Evolutionary conservation across 2,329 filamentous ascomycete species (phyloP).

Genomic region (Leptographium wingfieldii): DNA sequence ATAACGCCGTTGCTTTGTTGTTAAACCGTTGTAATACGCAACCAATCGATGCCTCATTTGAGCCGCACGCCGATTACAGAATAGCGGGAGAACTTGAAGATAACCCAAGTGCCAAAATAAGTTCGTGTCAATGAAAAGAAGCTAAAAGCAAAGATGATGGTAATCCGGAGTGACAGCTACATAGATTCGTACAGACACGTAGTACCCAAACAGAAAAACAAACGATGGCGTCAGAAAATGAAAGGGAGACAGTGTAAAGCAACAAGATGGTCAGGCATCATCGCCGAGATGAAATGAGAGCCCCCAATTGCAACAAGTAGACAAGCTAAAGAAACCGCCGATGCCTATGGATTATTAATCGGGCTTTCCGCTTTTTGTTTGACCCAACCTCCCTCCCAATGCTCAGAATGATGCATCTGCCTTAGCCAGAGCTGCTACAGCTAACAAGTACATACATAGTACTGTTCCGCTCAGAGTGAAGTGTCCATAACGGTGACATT

Average conservation of each 20-base stretch:
- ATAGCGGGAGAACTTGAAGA: background rate
- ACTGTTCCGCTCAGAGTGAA: background rate
- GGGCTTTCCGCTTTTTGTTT: background rate
- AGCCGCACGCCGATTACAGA: background rate
- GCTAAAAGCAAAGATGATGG: background rate
- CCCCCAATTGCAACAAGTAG: background rate
- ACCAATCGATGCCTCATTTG: background rate
- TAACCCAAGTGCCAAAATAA: background rate
- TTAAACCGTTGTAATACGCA: background rate
- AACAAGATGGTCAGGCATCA: background rate
- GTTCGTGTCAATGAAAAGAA: background rate
- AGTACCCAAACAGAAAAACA: background rate
- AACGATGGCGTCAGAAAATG: slow-evolving; percentile 1
- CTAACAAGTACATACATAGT: background rate
- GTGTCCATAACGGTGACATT: background rate
- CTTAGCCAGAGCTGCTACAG: background rate
- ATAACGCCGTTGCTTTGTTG: background rate
- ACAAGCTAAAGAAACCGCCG: background rate
- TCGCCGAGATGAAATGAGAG: background rate
- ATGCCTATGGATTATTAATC: background rate
- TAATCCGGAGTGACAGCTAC: background rate
- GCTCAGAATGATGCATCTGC: background rate
- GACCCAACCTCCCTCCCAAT: background rate
- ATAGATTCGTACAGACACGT: background rate
- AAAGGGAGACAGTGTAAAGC: slow-evolving; percentile 12